Evolutionary conservation across 2,329 filamentous ascomycete genomes (phyloP).

Genomic region (Neonectria coccinea): DNA sequence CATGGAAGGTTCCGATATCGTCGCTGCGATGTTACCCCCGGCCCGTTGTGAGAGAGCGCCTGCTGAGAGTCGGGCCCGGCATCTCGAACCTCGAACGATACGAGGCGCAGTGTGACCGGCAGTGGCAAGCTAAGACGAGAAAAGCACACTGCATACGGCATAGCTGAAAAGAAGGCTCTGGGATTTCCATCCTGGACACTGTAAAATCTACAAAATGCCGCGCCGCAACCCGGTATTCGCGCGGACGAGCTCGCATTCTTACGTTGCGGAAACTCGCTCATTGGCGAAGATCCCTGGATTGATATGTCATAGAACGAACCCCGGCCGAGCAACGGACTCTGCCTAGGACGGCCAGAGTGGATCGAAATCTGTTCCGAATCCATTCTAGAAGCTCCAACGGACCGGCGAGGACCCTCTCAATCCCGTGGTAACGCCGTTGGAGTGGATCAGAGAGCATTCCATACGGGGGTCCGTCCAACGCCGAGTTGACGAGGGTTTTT

Average conservation of each 20-base stretch:
- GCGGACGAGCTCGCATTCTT: constrained; percentile 12
- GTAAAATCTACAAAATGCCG: constrained; percentile 2
- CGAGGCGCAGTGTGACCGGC: neutral
- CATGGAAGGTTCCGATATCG: constrained; percentile 3
- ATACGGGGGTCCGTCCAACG: neutral
- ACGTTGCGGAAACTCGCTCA: constrained; percentile 27
- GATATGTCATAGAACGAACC: constrained; percentile 18
- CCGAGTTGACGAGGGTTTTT: neutral
- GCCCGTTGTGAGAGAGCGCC: neutral
- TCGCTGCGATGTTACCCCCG: neutral
- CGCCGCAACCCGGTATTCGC: neutral
- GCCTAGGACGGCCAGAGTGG: constrained; percentile 6
- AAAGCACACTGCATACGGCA: neutral
- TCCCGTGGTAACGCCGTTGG: constrained; percentile 25
- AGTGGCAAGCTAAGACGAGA: neutral
- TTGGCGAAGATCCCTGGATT: constrained; percentile 15
- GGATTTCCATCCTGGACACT: neutral
- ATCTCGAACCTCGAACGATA: neutral
- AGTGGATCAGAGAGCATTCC: constrained; percentile 12
- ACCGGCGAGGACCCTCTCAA: constrained; percentile 15
- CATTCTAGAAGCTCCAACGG: constrained; percentile 26
- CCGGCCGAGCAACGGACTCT: constrained; percentile 13
- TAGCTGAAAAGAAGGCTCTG: neutral
- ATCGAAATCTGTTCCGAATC: constrained; percentile 16
- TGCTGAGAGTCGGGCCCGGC: neutral